Evolutionary conservation across 495 filamentous ascomycete species (phyloP), one percentile per base, ranked within the genome.

Genomic region (Barbatosphaeria neglecta): DNA sequence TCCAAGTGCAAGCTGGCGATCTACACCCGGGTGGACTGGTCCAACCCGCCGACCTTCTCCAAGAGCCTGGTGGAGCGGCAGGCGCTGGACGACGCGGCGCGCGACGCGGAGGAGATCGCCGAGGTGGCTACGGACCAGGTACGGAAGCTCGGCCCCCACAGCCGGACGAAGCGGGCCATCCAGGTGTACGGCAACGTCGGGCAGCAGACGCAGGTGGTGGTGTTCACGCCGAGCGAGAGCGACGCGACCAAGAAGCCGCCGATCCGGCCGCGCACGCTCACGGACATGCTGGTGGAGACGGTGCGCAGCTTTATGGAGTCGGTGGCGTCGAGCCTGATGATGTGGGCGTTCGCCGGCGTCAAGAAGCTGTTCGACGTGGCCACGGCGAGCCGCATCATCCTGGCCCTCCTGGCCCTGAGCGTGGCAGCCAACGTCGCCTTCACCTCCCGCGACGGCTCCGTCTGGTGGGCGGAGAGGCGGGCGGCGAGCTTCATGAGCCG

Each of bases 1-100:
- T 88, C 86, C 15, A 90, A 84, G 60, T 90, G 88, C 61, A 96
- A 90, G 63, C 75, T 98, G 37, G 80, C 88, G 17, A 78, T 98
- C 41, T 95, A 84, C 64, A 88, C 80, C 22, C 83, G 83, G 51
- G 82, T 94, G 17, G 86, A 86, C 45, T 98, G 92, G 92, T 74
- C 80, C 22, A 79, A 77, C 54, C 66, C 75, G 33, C 82, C 82
- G 3, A 70, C 64, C 45, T 78, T 77, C 54, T 82, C 66, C 49
- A 85, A 78, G 64, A 80, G 75, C 40, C 66, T 95, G 49, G 80
- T 98, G 49, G 80, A 93, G 58, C 73, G 77, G 20, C 84, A 87
- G 59, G 93, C 90, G 8, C 73, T 84, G 41, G 76, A 79, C 46
- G 89, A 95, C 53, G 74, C 93, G 22, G 76, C 82, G 47, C 78